A percentile compares a stretch with the other conserved stretches of the same genome.
Conservation (phyloP, 352 stramenopile species). For the Pythium phragmitis region DNA sequence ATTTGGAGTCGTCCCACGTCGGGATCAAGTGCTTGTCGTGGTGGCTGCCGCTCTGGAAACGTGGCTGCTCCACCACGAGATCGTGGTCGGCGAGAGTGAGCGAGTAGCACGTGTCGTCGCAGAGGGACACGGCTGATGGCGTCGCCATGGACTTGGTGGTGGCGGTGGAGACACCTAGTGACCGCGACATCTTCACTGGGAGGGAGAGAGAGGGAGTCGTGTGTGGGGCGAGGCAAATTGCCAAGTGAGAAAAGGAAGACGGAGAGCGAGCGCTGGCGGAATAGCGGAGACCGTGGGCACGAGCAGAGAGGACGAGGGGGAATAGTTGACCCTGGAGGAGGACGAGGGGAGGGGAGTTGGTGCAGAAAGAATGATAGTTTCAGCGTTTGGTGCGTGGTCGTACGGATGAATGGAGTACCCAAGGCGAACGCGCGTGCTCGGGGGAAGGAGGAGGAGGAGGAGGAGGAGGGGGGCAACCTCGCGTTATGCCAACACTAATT, state of each 20-base stretch:
- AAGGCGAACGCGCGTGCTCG: too few species aligned
- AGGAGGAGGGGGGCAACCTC: too few species aligned
- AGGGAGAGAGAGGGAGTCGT: background rate
- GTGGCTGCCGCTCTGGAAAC: conserved; percentile 8
- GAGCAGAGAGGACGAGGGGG: background rate
- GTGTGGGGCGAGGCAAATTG: conserved; percentile 5
- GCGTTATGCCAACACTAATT: too few species aligned
- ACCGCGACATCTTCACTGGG: conserved; percentile 5
- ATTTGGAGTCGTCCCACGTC: conserved; percentile 22
- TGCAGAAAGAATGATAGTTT: background rate
- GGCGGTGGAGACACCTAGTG: background rate
- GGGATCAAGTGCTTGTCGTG: too few species aligned
- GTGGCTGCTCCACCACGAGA: conserved; percentile 21
- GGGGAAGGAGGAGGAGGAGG: too few species aligned
- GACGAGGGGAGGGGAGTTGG: background rate
- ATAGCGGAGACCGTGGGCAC: background rate
- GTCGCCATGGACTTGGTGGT: conserved; percentile 1
- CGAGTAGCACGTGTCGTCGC: conserved; percentile 21
- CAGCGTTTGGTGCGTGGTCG: background rate
- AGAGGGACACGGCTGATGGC: conserved; percentile 2
- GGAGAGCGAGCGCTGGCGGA: background rate
- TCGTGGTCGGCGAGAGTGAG: conserved; percentile 24
- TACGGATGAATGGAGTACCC: background rate
- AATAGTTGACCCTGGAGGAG: background rate
- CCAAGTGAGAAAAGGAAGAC: background rate